These are phyloP conservation scores for Colletotrichum coccodes DNA, from an alignment of 2,329 filamentous ascomycete species.

Conservation along the genomic window DNA sequence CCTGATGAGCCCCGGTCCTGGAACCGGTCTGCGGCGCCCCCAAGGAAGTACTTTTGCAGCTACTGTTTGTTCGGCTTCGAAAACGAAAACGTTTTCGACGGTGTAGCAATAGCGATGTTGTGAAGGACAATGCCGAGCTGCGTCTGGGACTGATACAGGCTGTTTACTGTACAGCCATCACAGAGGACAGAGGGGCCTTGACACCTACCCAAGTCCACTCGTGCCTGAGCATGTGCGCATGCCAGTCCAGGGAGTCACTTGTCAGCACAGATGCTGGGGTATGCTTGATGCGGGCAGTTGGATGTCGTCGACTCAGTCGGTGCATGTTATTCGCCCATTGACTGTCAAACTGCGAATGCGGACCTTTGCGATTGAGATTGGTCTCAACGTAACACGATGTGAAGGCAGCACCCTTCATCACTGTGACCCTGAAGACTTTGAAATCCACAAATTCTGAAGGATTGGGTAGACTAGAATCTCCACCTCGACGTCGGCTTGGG, in stretches of 20 bases:
- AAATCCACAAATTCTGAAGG: neutral
- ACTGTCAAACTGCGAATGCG: neutral
- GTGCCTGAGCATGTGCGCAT: conserved; percentile 29
- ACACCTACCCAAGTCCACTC: conserved; percentile 30
- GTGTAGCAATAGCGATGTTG: neutral
- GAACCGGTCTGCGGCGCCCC: neutral
- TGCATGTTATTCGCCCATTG: neutral
- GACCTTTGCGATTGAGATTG: conserved; percentile 4
- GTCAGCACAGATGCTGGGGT: conserved; percentile 15
- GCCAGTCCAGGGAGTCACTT: neutral
- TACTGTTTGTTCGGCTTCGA: conserved; percentile 2
- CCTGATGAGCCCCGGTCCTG: conserved; percentile 19
- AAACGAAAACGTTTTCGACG: neutral
- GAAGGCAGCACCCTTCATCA: neutral
- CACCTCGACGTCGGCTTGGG: neutral
- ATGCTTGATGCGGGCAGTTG: neutral
- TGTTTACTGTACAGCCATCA: neutral
- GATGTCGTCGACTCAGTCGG: neutral
- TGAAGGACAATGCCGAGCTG: neutral
- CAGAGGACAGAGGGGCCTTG: neutral
- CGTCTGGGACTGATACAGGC: neutral
- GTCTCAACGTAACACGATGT: conserved; percentile 4
- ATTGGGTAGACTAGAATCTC: neutral
- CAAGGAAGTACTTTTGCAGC: conserved; percentile 27
- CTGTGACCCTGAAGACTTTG: neutral